Evolutionary conservation across 768 basidiomycete genomes (phyloP).

Genomic region (Naematelia encephala): DNA sequence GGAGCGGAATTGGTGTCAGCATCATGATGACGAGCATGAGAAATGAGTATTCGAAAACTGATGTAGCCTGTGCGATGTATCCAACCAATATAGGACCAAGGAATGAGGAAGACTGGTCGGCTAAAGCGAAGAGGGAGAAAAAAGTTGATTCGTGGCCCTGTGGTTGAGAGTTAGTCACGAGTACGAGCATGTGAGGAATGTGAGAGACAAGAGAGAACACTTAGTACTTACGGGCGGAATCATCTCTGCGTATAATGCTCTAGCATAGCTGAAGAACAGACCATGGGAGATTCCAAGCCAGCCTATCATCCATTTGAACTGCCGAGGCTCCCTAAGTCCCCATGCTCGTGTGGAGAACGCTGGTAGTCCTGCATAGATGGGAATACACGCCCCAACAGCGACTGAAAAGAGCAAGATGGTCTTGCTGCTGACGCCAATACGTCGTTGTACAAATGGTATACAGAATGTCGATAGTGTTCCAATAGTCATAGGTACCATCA

Average conservation of each 20-base stretch:
- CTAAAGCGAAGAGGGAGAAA: constrained; percentile 80
- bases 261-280: constrained; percentile 83
- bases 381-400: not conserved
- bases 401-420: not conserved
- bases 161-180: not conserved
- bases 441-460: not conserved
- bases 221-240: constrained; percentile 62
- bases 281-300: constrained; percentile 57
- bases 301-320: not conserved
- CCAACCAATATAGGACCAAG: constrained; percentile 86
- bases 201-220: not conserved
- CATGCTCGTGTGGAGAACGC: not conserved
- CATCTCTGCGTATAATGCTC: constrained; percentile 81
- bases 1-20: constrained; percentile 72
- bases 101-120: constrained; percentile 81
- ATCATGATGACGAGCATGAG: constrained; percentile 82
- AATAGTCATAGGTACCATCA: not conserved
- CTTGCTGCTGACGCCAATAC: not conserved
- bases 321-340: not conserved
- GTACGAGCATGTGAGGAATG: not conserved
- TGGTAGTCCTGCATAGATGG: not conserved
- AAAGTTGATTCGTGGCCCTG: constrained; percentile 81
- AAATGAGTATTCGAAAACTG: constrained; percentile 86
- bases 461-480: not conserved
- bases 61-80: constrained; percentile 78